Evolutionary conservation across 352 stramenopile species (phyloP), one percentile per base, ranked within the genome.

Genomic region (Phytophthora pisi): DNA sequence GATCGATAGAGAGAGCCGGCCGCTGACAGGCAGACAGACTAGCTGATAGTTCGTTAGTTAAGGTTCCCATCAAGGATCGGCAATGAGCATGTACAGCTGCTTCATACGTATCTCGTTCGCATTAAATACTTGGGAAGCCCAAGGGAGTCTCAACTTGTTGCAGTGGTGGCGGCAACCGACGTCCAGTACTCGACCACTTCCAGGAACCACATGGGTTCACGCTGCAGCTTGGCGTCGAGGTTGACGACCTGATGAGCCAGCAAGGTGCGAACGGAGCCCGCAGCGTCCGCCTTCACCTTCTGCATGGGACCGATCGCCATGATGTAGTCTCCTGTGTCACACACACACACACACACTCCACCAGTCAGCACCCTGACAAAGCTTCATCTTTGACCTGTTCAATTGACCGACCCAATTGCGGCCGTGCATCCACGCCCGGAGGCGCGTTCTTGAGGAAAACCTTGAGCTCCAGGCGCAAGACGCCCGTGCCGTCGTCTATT

Each of bases 121-220:
- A n/a, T 43, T 43, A 43, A 43, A 43, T 43, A 43, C 38, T 43
- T 43, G 11, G 24, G 24, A 26, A 26, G 24, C 24, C 24, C 24
- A 26, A 26, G 24, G 18, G 11, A 15, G 13, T 31, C 24, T 64
- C 43, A 68, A 2, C 20, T 52, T 10, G 40, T 55, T 11, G 51
- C 18, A 26, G 53, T 24, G 49, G 26, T 45, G 13, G 15, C 36
- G 10, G 6, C 36, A 43, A 88, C 70, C 5, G 74, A 75, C 3
- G 61, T 78, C 84, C 84, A 91, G 62, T 91, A 92, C 63, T 92
- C 84, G 51, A 88, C 75, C 45, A 92, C 84, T 61, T 92, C 84
- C 4, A 91, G 68, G 55, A 85, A 86, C 84, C 84, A 92, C 51
- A 87, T 70, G 2, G 80, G n/a, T 53, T 92, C 84, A 20, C 84